Evolutionary conservation across 495 filamentous ascomycete genomes (phyloP).

Genomic region (Evernia prunastri): DNA sequence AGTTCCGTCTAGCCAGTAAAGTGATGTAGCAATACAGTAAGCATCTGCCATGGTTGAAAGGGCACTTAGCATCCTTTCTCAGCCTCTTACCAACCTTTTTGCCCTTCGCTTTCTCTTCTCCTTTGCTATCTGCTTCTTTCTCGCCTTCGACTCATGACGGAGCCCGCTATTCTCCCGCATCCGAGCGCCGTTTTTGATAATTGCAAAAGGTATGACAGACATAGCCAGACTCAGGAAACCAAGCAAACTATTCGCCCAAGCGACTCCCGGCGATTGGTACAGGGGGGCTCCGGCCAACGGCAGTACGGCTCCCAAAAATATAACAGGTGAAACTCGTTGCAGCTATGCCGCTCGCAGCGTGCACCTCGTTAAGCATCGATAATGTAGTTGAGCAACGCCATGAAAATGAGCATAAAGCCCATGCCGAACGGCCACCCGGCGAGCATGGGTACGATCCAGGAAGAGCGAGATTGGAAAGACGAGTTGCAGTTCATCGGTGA

Average conservation of each 20-base stretch:
- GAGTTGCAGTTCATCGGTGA: slow-evolving; percentile 49
- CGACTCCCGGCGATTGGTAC: slow-evolving; percentile 38
- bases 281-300: slow-evolving; percentile 40
- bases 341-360: slow-evolving; percentile 64
- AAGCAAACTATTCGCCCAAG: slow-evolving; percentile 44
- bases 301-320: slow-evolving; percentile 53
- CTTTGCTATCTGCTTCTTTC: slow-evolving; percentile 14
- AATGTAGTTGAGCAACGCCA: slow-evolving; percentile 59
- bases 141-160: slow-evolving; percentile 16
- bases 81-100: not conserved
- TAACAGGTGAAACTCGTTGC: slow-evolving; percentile 54
- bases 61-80: too few species aligned
- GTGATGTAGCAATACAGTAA: too few species aligned
- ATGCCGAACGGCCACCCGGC: slow-evolving; percentile 60
- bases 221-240: slow-evolving; percentile 43
- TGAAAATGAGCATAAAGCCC: slow-evolving; percentile 53
- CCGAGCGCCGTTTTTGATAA: slow-evolving; percentile 38
- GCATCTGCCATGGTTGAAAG: too few species aligned
- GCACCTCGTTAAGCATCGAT: slow-evolving; percentile 67
- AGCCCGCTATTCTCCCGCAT: slow-evolving; percentile 29
- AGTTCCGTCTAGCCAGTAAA: too few species aligned
- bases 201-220: slow-evolving; percentile 34
- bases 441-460: slow-evolving; percentile 62
- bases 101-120: not conserved
- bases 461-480: slow-evolving; percentile 74